These are phyloP conservation scores for Pseudofabraea citricarpa DNA, from an alignment of 2,329 filamentous ascomycete species.

Conservation along the genomic window DNA sequence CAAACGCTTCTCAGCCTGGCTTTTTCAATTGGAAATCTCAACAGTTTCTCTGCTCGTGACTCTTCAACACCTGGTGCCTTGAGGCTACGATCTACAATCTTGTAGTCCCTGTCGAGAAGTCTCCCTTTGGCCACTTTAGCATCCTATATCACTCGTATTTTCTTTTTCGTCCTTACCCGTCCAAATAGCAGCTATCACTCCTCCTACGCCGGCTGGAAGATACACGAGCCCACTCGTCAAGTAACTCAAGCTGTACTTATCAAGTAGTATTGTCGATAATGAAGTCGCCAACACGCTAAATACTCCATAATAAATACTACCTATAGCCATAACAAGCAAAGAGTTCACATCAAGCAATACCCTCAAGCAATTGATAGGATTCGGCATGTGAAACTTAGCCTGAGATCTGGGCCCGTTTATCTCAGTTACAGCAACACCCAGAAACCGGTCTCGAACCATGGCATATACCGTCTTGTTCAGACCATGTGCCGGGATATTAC, in stretches of 20 bases:
- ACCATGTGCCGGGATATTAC: conserved; percentile 46
- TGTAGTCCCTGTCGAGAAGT: too few relatives aligned
- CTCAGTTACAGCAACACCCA: too few relatives aligned
- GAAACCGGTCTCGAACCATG: too few relatives aligned
- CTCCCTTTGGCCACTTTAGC: too few relatives aligned
- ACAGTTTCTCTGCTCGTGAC: conserved; percentile 28
- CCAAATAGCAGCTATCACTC: conserved; percentile 40
- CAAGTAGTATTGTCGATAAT: too few relatives aligned
- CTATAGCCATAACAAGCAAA: not conserved
- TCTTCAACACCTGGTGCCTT: conserved; percentile 63
- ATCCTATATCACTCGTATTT: too few relatives aligned
- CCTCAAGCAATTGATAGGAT: not conserved
- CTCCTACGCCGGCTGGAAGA: conserved; percentile 39
- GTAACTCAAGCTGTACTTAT: too few relatives aligned
- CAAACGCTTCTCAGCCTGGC: conserved; percentile 46
- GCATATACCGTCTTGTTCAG: conserved; percentile 36
- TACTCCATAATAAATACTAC: not conserved
- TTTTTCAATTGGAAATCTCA: conserved; percentile 26
- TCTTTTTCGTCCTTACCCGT: too few relatives aligned
- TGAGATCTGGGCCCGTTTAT: not conserved
- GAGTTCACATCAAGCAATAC: not conserved
- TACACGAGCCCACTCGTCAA: conserved; percentile 11
- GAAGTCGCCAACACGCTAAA: too few relatives aligned
- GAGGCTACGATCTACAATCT: conserved; percentile 48
- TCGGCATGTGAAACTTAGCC: not conserved